Evolutionary conservation across 23 red algal species (phyloP).

Genomic region (Gracilaria gracilis): DNA sequence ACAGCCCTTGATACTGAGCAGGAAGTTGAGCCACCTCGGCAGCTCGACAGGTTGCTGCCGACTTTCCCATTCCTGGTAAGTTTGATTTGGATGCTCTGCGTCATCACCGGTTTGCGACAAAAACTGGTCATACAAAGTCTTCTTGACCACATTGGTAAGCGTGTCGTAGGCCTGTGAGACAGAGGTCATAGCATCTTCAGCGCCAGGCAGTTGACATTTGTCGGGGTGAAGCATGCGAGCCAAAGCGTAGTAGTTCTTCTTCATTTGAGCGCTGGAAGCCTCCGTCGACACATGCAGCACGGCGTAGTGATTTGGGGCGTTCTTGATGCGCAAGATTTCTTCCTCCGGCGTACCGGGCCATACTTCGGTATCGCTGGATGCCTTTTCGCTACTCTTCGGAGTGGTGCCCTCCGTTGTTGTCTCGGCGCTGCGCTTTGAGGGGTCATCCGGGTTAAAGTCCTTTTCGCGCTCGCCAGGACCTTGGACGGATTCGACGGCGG

Average conservation of each 20-base stretch:
- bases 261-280: constrained; percentile 72
- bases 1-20: constrained; percentile 76
- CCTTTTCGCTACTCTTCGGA: constrained; percentile 26
- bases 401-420: constrained; percentile 28
- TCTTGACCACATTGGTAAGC: constrained; percentile 89
- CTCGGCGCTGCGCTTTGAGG: constrained; percentile 27
- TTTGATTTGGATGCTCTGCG: constrained; percentile 83
- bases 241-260: constrained; percentile 95
- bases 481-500: constrained; percentile 55
- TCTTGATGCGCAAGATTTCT: constrained; percentile 75
- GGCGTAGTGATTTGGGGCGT: constrained; percentile 82
- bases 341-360: constrained; percentile 69
- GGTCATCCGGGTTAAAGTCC: constrained; percentile 41
- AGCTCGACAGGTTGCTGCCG: constrained; percentile 83
- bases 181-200: constrained; percentile 86
- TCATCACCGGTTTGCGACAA: constrained; percentile 78
- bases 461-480: constrained; percentile 45
- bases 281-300: constrained; percentile 87
- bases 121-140: constrained; percentile 93
- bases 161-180: constrained; percentile 96
- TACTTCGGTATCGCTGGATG: constrained; percentile 17
- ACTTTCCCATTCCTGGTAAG: constrained; percentile 96
- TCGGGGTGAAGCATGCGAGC: constrained; percentile 95
- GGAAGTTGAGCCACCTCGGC: constrained; percentile 81
- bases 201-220: constrained; percentile 83